Evolutionary conservation across 768 basidiomycete species (phyloP).

Genomic region (Mycena leptocephala): DNA sequence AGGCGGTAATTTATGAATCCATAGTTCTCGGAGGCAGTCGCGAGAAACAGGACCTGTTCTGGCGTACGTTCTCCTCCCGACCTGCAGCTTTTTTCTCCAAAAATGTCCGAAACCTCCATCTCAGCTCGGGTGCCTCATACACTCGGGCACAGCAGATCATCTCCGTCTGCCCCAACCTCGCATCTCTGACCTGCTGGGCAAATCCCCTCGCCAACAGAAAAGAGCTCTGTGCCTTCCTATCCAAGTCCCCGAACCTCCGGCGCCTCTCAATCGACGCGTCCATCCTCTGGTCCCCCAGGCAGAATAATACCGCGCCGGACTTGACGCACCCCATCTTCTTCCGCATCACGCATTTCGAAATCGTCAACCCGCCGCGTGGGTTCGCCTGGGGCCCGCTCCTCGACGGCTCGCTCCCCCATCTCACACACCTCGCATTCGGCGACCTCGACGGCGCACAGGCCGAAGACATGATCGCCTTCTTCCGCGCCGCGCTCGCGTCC

Average conservation of each 20-base stretch:
- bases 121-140: constrained; percentile 41
- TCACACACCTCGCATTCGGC: constrained; percentile 53
- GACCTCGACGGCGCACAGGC: constrained; percentile 38
- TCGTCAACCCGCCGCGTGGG: constrained; percentile 39
- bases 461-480: constrained; percentile 35
- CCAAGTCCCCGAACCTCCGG: constrained; percentile 17
- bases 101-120: constrained; percentile 46
- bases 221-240: constrained; percentile 15
- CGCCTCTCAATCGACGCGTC: constrained; percentile 26
- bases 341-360: constrained; percentile 35
- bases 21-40: constrained; percentile 46
- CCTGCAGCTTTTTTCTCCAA: constrained; percentile 47
- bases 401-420: constrained; percentile 40
- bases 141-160: constrained; percentile 40
- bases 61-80: constrained; percentile 46
- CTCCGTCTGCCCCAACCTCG: constrained; percentile 44
- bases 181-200: constrained; percentile 47
- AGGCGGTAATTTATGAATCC: constrained; percentile 50
- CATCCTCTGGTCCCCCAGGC: constrained; percentile 19
- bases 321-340: constrained; percentile 28
- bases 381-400: constrained; percentile 47
- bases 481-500: constrained; percentile 37
- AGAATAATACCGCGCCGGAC: background rate
- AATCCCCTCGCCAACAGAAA: constrained; percentile 30
- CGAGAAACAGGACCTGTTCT: constrained; percentile 40